phyloP scores from a whole-genome alignment of 108 stramenopile genomes.

The Ochromonas danica region DNA sequence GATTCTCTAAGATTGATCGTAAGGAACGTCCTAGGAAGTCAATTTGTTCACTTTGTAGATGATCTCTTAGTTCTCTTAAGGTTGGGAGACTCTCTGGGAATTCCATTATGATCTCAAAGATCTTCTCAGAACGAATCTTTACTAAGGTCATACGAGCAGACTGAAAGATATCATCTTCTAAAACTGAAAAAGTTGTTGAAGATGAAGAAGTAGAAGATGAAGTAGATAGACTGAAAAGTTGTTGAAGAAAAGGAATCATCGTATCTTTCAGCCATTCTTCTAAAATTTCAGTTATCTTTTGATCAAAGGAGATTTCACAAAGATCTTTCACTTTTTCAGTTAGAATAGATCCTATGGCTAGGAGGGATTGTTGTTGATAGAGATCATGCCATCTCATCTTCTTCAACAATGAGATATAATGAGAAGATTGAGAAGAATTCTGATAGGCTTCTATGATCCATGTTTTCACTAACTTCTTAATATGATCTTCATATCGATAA shows the following conservation, averaged over 20 bases:
- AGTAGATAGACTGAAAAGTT: not conserved
- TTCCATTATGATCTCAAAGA: slow-evolving; percentile 59
- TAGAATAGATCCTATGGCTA: too few relatives aligned
- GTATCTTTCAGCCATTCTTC: not conserved
- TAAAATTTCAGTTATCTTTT: too few relatives aligned
- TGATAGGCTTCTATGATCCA: too few relatives aligned
- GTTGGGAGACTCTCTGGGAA: slow-evolving; percentile 57
- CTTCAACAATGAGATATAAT: too few relatives aligned
- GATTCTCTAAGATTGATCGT: slow-evolving; percentile 56
- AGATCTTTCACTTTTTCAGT: too few relatives aligned
- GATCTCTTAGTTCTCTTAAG: slow-evolving; percentile 47
- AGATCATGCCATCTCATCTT: too few relatives aligned
- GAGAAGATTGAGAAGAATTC: too few relatives aligned
- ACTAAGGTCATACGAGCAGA: slow-evolving; percentile 18
- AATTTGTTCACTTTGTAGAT: slow-evolving; percentile 49
- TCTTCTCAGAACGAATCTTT: slow-evolving; percentile 44
- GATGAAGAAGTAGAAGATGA: not conserved
- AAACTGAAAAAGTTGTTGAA: too few relatives aligned
- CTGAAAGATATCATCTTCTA: not conserved
- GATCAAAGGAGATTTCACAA: too few relatives aligned
- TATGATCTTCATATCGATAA: too few relatives aligned
- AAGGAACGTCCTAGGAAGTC: slow-evolving; percentile 42
- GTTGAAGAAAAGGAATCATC: not conserved
- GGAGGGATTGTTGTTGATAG: too few relatives aligned
- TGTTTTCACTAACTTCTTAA: too few relatives aligned